Evolutionary conservation across 352 stramenopile species (phyloP).

Genomic region (Elongisporangium undulatum): DNA sequence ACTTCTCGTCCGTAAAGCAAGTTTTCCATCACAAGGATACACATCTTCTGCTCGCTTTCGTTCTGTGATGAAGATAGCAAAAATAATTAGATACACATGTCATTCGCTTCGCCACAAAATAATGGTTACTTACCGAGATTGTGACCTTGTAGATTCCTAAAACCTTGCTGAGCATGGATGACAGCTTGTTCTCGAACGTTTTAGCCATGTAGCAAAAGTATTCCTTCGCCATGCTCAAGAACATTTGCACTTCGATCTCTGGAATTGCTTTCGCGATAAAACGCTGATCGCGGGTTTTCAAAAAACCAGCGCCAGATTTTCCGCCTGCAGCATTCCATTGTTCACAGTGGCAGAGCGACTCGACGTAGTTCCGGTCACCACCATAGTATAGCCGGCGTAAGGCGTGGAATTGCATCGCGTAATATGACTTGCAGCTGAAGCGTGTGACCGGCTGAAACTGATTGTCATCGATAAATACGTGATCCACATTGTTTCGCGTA

Average conservation of each 20-base stretch:
- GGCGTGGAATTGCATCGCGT: slow-evolving; percentile 87
- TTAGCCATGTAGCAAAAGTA: slow-evolving; percentile 90
- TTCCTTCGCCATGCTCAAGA: slow-evolving; percentile 86
- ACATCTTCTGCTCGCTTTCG: slow-evolving; percentile 76
- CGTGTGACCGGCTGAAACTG: slow-evolving; percentile 77
- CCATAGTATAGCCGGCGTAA: slow-evolving; percentile 81
- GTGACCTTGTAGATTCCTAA: slow-evolving; percentile 85
- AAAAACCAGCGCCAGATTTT: slow-evolving; percentile 83
- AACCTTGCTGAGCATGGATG: slow-evolving; percentile 86
- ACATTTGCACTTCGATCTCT: slow-evolving; percentile 87
- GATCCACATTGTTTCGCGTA: slow-evolving; percentile 77
- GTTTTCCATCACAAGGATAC: slow-evolving; percentile 88
- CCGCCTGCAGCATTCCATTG: slow-evolving; percentile 81
- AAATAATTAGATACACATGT: no score
- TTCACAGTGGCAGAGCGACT: slow-evolving; percentile 84
- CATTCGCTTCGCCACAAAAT: neutral
- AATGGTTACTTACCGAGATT: slow-evolving; percentile 34
- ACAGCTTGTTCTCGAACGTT: slow-evolving; percentile 82
- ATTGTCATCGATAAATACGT: slow-evolving; percentile 84
- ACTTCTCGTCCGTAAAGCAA: slow-evolving; percentile 83
- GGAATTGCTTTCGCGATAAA: slow-evolving; percentile 88
- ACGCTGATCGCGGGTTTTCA: slow-evolving; percentile 84
- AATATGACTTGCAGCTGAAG: slow-evolving; percentile 88
- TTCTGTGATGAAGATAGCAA: slow-evolving; percentile 18
- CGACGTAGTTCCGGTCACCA: slow-evolving; percentile 81